A percentile compares a stretch with the other conserved stretches of the same genome.
Conservation (phyloP, 2,329 filamentous ascomycete genomes). For the Seiridium unicorne region DNA sequence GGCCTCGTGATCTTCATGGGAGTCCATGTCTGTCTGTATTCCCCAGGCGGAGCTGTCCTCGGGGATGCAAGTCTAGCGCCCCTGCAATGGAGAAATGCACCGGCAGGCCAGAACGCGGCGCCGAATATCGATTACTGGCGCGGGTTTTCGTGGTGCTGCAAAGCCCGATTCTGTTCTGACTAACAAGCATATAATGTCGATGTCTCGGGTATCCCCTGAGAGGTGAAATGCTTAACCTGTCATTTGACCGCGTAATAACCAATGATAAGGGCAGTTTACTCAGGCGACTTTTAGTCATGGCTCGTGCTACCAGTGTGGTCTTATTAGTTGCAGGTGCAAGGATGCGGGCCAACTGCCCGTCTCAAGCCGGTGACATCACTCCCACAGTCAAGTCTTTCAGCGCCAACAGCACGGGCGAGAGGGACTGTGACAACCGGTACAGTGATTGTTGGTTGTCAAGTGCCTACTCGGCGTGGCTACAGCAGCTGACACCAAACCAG, state of each 20-base stretch:
- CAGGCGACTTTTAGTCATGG: conserved; percentile 1
- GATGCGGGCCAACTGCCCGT: background rate
- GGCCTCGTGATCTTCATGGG: too few species aligned
- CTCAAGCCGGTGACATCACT: background rate
- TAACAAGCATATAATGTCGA: too few species aligned
- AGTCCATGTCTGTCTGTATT: too few species aligned
- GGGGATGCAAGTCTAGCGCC: too few species aligned
- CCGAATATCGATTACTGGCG: too few species aligned
- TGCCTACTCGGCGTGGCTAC: background rate
- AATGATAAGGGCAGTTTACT: background rate
- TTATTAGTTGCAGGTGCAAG: background rate
- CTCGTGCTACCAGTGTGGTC: background rate
- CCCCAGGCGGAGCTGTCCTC: too few species aligned
- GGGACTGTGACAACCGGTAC: background rate
- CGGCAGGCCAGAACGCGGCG: too few species aligned
- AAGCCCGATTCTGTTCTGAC: too few species aligned
- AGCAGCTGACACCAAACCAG: background rate
- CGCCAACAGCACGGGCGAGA: background rate
- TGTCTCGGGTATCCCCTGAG: too few species aligned
- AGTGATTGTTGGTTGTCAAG: too few species aligned
- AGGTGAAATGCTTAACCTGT: background rate
- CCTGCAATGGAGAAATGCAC: too few species aligned
- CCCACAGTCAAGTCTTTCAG: background rate
- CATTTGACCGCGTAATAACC: conserved; percentile 2
- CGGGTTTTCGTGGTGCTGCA: too few species aligned